Evolutionary conservation across 257 asterid species (phyloP).

Genomic region (Penstemon eatonii): DNA sequence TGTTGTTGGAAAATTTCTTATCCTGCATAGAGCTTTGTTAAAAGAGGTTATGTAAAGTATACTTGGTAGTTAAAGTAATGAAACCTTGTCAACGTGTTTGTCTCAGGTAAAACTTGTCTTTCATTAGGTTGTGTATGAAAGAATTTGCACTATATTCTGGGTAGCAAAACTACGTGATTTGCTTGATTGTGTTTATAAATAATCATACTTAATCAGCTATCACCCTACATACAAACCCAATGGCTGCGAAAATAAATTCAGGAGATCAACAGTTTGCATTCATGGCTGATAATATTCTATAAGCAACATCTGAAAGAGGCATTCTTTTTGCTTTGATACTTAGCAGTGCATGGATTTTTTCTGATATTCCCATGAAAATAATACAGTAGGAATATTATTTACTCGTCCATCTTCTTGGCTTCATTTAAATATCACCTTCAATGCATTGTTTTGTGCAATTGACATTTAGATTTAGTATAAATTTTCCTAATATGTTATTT

Average conservation of each 20-base stretch:
- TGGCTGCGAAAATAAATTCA: not conserved
- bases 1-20: constrained; percentile 1
- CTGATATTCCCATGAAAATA: not conserved
- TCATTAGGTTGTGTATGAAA: not conserved
- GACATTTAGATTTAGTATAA: constrained; percentile 12
- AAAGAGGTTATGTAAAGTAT: not conserved
- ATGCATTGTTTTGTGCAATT: not conserved
- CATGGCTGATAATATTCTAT: constrained; percentile 17
- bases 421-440: not conserved
- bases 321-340: not conserved
- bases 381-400: not conserved
- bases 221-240: not conserved
- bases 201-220: not conserved
- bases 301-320: constrained; percentile 5
- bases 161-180: not conserved
- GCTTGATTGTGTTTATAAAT: constrained; percentile 8
- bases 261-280: not conserved
- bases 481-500: constrained; percentile 1
- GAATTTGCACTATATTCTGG: not conserved
- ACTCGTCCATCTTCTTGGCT: not conserved
- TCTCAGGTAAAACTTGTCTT: constrained; percentile 12
- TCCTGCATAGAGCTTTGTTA: constrained; percentile 19
- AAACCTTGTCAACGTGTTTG: not conserved
- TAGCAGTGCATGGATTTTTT: not conserved
- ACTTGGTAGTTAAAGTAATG: not conserved